phyloP scores from a whole-genome alignment of 139 green algal species.

The Picochlorum sp. region DNA sequence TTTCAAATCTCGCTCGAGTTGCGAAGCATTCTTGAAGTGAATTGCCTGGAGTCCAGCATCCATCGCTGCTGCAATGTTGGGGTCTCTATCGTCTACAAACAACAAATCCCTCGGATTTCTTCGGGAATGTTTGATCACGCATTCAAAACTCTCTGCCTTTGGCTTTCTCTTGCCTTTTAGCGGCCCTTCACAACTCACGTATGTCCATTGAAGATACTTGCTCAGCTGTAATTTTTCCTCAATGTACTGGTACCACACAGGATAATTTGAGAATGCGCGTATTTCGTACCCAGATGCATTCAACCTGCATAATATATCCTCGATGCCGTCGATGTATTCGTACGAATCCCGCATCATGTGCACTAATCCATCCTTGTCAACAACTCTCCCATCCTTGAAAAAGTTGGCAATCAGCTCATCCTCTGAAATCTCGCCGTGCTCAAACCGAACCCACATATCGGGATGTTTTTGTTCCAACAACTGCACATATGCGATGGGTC shows the following conservation, averaged over 20 bases:
- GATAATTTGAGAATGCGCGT: constrained; percentile 75
- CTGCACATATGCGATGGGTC: constrained; percentile 14
- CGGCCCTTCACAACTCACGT: constrained; percentile 65
- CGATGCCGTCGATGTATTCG: constrained; percentile 70
- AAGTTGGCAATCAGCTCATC: constrained; percentile 61
- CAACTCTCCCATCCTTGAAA: constrained; percentile 61
- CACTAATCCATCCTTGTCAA: constrained; percentile 52
- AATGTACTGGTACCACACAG: constrained; percentile 62
- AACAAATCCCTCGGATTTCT: constrained; percentile 23
- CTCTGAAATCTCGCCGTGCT: constrained; percentile 58
- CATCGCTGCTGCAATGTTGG: constrained; percentile 28
- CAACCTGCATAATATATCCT: constrained; percentile 53
- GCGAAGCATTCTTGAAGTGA: constrained; percentile 28
- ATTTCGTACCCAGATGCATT: constrained; percentile 41
- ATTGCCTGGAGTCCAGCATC: constrained; percentile 35
- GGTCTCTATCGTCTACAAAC: constrained; percentile 61
- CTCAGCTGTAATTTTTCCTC: constrained; percentile 68
- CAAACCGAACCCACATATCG: constrained; percentile 79
- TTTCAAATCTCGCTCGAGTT: constrained; percentile 32
- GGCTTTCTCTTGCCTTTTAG: constrained; percentile 69
- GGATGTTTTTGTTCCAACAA: constrained; percentile 74
- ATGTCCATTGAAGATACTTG: constrained; percentile 71
- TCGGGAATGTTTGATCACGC: constrained; percentile 26
- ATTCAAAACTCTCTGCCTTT: constrained; percentile 33
- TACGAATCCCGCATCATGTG: constrained; percentile 63